These are phyloP conservation scores for Lasiosphaeria ovina DNA, from an alignment of 495 filamentous ascomycete species.

Conservation along the genomic window DNA sequence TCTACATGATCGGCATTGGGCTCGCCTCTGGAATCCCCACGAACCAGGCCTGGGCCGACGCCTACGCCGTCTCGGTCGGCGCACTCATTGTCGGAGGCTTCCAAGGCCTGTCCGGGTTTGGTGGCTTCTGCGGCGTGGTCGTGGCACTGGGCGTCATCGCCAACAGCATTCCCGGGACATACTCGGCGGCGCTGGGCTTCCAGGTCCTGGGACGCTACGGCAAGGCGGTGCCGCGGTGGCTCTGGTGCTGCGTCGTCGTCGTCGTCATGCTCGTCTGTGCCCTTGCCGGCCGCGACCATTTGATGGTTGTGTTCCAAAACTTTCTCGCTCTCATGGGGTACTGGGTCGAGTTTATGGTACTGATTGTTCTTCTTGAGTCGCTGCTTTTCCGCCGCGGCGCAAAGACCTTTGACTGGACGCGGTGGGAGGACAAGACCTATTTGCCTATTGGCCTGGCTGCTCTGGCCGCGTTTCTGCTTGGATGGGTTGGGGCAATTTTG, in stretches of 20 bases:
- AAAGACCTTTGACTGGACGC: slow-evolving; percentile 57
- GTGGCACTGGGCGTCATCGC: slow-evolving; percentile 68
- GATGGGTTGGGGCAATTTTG: slow-evolving; percentile 67
- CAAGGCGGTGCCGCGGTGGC: slow-evolving; percentile 56
- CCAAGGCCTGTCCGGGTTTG: slow-evolving; percentile 61
- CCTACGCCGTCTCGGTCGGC: slow-evolving; percentile 59
- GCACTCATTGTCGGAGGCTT: slow-evolving; percentile 68
- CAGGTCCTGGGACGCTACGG: slow-evolving; percentile 61
- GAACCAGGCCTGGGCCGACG: slow-evolving; percentile 50
- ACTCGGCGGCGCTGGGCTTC: slow-evolving; percentile 67
- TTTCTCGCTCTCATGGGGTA: slow-evolving; percentile 75
- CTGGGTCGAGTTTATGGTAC: slow-evolving; percentile 66
- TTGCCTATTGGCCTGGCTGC: slow-evolving; percentile 64
- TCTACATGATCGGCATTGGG: slow-evolving; percentile 69
- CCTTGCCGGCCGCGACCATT: slow-evolving; percentile 58
- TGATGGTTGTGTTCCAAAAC: slow-evolving; percentile 67
- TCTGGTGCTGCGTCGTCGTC: slow-evolving; percentile 61
- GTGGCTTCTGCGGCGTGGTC: slow-evolving; percentile 71
- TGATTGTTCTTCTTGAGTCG: slow-evolving; percentile 62
- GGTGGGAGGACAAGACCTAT: slow-evolving; percentile 57
- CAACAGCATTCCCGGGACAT: slow-evolving; percentile 68
- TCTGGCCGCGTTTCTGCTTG: slow-evolving; percentile 60
- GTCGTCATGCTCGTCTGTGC: slow-evolving; percentile 64
- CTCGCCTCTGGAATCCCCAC: slow-evolving; percentile 59
- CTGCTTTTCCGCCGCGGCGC: slow-evolving; percentile 54